Percentiles rank a stretch among this genome's conserved stretches.
phyloP scores from a whole-genome alignment of 176 grass and related monocot species.

The Panicum miliaceum region DNA sequence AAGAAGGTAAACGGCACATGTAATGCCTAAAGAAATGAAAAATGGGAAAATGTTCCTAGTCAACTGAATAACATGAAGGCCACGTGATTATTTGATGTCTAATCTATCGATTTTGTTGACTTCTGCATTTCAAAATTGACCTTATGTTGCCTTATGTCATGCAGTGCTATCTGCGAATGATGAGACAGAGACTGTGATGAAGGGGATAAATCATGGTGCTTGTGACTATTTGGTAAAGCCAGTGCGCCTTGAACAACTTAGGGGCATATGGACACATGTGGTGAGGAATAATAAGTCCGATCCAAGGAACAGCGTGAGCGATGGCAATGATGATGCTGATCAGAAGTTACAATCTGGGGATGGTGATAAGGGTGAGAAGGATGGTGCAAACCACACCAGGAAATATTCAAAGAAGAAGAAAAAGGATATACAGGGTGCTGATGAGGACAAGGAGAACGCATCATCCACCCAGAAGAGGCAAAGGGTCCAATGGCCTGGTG shows the following conservation, averaged over 20 bases:
- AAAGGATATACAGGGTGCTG: slow-evolving; percentile 12
- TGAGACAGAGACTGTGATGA: slow-evolving; percentile 40
- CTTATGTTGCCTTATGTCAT: not conserved
- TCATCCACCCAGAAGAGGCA: slow-evolving; percentile 38
- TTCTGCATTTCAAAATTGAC: not conserved
- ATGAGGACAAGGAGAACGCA: slow-evolving; percentile 12
- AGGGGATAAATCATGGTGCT: slow-evolving; percentile 54
- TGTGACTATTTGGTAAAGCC: slow-evolving; percentile 74
- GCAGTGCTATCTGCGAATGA: slow-evolving; percentile 66
- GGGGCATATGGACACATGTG: slow-evolving; percentile 68
- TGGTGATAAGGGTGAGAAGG: not conserved
- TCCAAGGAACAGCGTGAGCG: not conserved
- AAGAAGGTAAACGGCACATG: not conserved
- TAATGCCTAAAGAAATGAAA: not conserved
- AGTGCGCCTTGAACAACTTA: slow-evolving; percentile 48
- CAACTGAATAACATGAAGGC: not conserved
- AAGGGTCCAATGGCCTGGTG: slow-evolving; percentile 57
- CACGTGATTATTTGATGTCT: not conserved
- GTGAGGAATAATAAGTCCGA: slow-evolving; percentile 27
- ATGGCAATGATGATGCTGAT: not conserved
- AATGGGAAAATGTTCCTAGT: not conserved
- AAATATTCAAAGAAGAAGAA: slow-evolving; percentile 46
- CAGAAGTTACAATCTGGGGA: not conserved
- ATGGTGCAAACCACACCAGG: not conserved
- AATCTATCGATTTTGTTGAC: not conserved